Conservation (phyloP, 1,284 basidiomycete species). For the Microbotryum lychnidis-dioicae region DNA sequence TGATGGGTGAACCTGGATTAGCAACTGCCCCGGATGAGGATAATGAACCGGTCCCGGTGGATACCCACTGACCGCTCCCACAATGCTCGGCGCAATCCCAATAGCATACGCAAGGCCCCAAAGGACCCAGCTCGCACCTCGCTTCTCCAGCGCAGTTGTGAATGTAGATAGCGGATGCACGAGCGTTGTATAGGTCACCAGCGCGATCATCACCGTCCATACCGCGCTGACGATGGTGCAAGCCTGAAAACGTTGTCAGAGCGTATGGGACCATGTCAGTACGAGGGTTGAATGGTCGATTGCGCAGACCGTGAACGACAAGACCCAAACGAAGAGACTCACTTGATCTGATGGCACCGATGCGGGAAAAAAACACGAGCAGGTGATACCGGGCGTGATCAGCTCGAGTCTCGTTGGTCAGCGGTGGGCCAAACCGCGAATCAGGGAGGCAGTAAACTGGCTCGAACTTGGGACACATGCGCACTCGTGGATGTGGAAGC, state of each 20-base stretch:
- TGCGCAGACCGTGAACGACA: not conserved
- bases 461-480: no score
- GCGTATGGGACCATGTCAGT: not conserved
- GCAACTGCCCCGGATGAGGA: no score
- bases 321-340: not conserved
- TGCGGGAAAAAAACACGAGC: no score
- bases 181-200: constrained; percentile 17
- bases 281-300: not conserved
- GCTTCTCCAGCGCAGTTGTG: constrained; percentile 9
- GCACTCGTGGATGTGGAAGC: no score
- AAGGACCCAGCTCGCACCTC: constrained; percentile 4
- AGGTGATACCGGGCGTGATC: no score
- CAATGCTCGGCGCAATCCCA: constrained; percentile 8
- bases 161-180: constrained; percentile 11
- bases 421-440: no score
- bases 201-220: constrained; percentile 20
- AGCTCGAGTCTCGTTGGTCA: no score
- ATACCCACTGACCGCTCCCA: not conserved
- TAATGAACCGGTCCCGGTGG: no score
- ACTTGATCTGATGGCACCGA: no score
- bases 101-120: constrained; percentile 1
- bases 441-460: no score
- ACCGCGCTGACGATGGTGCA: constrained; percentile 14
- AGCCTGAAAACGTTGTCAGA: constrained; percentile 10
- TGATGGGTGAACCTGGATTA: no score